Conservation (phyloP, 441 rosid species). For the Populus trichocarpa region DNA sequence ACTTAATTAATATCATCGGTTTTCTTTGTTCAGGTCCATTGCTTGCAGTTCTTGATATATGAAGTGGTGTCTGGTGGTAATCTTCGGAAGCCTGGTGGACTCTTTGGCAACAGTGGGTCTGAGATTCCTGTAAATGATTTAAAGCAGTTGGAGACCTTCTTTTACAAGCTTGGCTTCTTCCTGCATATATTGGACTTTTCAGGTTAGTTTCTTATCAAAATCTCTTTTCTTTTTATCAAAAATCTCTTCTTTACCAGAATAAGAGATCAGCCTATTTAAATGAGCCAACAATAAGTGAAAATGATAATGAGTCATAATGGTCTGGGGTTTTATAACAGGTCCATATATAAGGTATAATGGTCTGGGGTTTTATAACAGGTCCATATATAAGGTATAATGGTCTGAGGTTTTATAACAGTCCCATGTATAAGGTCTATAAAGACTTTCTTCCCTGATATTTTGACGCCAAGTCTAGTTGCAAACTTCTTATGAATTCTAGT, state of each 20-base stretch:
- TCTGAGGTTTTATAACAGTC: not conserved
- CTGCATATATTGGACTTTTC: slow-evolving; percentile 94
- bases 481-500: not conserved
- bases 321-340: not conserved
- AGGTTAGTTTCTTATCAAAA: slow-evolving; percentile 43
- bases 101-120: slow-evolving; percentile 97
- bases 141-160: slow-evolving; percentile 94
- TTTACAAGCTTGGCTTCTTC: slow-evolving; percentile 98
- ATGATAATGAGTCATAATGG: not conserved
- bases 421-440: not conserved
- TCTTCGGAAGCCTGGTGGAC: slow-evolving; percentile 98
- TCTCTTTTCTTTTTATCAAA: not conserved
- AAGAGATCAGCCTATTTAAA: not conserved
- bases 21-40: slow-evolving; percentile 70
- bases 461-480: not conserved
- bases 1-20: not conserved
- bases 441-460: not conserved
- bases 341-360: not conserved
- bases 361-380: not conserved
- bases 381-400: not conserved
- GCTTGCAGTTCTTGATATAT: slow-evolving; percentile 95
- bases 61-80: slow-evolving; percentile 99
- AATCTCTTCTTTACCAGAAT: not conserved
- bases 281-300: not conserved
- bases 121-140: slow-evolving; percentile 94